Base-by-base conservation (phyloP, 768 basidiomycete genomes). In the Mycena venus region DNA sequence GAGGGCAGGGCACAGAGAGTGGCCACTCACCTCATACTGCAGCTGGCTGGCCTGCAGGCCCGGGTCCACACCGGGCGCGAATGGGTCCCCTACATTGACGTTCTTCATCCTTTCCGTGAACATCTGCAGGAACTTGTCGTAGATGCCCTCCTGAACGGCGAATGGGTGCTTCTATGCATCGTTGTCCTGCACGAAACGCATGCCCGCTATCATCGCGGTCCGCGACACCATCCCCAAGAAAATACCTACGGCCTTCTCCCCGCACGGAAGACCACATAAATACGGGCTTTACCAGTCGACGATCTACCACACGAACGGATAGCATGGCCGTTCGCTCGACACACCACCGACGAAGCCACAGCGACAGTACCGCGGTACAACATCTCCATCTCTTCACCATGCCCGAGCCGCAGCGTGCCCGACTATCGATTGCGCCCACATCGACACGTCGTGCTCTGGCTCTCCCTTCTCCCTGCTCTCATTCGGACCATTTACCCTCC, bases 61-160 rank as follows among this genome's bases (percentile, higher is more conserved):
- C 78, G 92, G 92, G 82, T 87, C 88, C 19, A 86, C 86, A 29
- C 86, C 87, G 0, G 79, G 76, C 23, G 79, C 75, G 82, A 94
- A 93, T 17, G 93, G 92, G 78, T 91, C 87, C 31, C 92, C 93
- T 38, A 89, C 78, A 68, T 83, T 83, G 72, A 91, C 84, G 77
- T 87, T 86, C 80, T 85, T 82, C 58, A 91, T 84, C 82, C 87
- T 84, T 59, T 82, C 86, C 1, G 87, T 86, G 82, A 95, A 92
- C 34, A 74, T 82, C 62, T 83, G 78, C 65, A 96, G 78, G 86
- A 96, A 96, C 74, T 91, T 81, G 82, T 96, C 95, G 84, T 96
- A 96, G 77, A 96, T 90, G 4, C 86, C 84, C 71, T 89, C 91
- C 79, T 96, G 95, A 6, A 97, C 94, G 79, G 89, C 42, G 42